Base-by-base conservation (phyloP, 345 rosid genomes). In the Eucalyptus erythrocorys region DNA sequence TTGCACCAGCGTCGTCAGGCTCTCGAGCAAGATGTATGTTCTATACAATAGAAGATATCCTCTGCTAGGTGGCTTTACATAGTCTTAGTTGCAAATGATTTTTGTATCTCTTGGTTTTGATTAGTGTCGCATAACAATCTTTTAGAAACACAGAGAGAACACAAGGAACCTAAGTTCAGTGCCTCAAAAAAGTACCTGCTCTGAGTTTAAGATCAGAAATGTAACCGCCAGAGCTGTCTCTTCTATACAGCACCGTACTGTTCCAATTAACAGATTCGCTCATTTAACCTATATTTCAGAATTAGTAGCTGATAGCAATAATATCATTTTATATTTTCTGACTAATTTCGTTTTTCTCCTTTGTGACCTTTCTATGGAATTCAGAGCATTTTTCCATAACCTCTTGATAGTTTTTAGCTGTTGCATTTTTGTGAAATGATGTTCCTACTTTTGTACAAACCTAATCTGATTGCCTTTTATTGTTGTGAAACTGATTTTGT, bases 21-120 rank as follows among this genome's bases (percentile, higher is more conserved):
- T 89, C 95, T 98, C 86, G 95, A 95, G 91, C 93, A 92, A 88
- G 99, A 94, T 87, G 99, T 98, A 96, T 34, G 95, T 91, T 92
- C 64, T 22, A 34, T 40, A 42, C 47, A 76, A 76, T 37, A 71
- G 43, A 71, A 71, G 43, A 34, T 71, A 32, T 71, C 26, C 27
- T 76, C 27, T 40, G 6, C 47, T 76, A 13, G 82, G 82, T 37
- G 82, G 45, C 82, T 71, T 76, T 37, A 40, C 30, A 3, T 76
- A 12, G 15, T 76, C 47, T 37, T 21, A 40, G 10, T 37, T 21
- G 82, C 30, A 76, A 76, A 76, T 76, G 82, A 76, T 22, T 37
- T 76, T 40, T 76, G 82, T 34, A 34, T 34, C 81, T 40, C 27
- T 21, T 21, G 47, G 47, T 76, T 76, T 76, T 26, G 8, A 76